Evolutionary conservation across 306 rosid genomes (phyloP).

Genomic region (Trichosanthes truncata): DNA sequence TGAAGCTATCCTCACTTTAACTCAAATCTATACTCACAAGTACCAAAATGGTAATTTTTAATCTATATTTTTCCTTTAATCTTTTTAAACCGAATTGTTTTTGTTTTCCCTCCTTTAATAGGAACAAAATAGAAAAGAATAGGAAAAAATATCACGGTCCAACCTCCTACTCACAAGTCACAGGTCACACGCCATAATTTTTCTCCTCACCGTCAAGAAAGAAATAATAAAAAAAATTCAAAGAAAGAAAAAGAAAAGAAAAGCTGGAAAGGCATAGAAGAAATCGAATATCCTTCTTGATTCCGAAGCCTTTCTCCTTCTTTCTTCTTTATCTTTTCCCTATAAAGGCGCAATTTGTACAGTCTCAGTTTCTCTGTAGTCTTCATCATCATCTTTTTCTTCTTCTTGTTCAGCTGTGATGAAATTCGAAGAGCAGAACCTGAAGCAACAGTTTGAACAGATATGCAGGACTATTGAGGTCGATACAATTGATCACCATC

Average conservation of each 20-base stretch:
- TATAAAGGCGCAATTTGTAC: background rate
- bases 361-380: background rate
- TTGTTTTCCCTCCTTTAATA: too few relatives aligned
- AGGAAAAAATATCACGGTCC: too few relatives aligned
- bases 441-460: background rate
- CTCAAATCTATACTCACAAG: too few relatives aligned
- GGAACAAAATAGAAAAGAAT: too few relatives aligned
- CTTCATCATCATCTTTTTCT: background rate
- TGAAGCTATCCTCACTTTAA: too few relatives aligned
- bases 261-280: background rate
- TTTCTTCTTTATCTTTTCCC: background rate
- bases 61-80: too few relatives aligned
- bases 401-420: constrained; percentile 16
- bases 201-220: background rate
- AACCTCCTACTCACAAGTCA: too few relatives aligned
- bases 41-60: too few relatives aligned
- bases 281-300: background rate
- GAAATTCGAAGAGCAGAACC: constrained; percentile 34
- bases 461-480: constrained; percentile 52
- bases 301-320: background rate
- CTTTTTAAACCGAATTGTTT: too few relatives aligned
- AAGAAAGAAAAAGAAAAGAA: too few relatives aligned
- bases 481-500: constrained; percentile 8
- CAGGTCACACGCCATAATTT: background rate
- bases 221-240: background rate